Evolutionary conservation across 2,329 filamentous ascomycete genomes (phyloP).

Genomic region (Xylaria sp.): DNA sequence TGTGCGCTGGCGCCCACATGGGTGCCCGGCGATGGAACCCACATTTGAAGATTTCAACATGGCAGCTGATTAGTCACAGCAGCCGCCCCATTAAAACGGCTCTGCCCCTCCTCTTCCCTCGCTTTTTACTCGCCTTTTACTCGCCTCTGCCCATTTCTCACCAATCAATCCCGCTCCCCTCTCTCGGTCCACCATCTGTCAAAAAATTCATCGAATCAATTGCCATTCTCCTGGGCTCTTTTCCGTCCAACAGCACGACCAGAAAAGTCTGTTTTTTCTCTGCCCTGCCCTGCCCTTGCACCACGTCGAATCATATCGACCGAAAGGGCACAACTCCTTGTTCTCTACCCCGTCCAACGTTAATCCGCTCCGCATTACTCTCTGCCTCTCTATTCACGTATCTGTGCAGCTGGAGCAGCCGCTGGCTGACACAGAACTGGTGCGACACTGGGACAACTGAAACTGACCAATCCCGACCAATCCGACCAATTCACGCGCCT

Average conservation of each 20-base stretch:
- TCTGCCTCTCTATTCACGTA: no score
- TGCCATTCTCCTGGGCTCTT: slow-evolving; percentile 30
- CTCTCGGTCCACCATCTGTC: slow-evolving; percentile 38
- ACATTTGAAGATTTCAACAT: slow-evolving; percentile 25
- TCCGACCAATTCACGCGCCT: slow-evolving; percentile 12
- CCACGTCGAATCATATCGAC: slow-evolving; percentile 31
- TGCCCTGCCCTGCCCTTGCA: no score
- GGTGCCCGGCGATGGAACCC: slow-evolving; percentile 10
- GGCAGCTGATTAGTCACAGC: slow-evolving; percentile 41
- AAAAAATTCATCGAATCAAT: slow-evolving; percentile 41
- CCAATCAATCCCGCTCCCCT: slow-evolving; percentile 42
- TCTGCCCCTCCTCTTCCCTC: slow-evolving; percentile 24
- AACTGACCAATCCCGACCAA: slow-evolving; percentile 11
- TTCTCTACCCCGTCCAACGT: slow-evolving; percentile 22
- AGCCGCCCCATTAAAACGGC: slow-evolving; percentile 39
- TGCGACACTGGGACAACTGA: background rate
- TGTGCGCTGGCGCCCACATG: slow-evolving; percentile 14
- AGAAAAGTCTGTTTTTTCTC: slow-evolving; percentile 30
- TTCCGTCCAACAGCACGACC: slow-evolving; percentile 35
- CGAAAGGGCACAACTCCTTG: slow-evolving; percentile 10
- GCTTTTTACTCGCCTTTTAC: slow-evolving; percentile 37
- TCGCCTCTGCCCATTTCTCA: slow-evolving; percentile 40
- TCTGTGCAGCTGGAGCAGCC: no score
- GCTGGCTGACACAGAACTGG: slow-evolving; percentile 5
- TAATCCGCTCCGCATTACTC: slow-evolving; percentile 31